Evolutionary conservation across 2,329 filamentous ascomycete species (phyloP).

Genomic region (Plenodomus tracheiphilus): DNA sequence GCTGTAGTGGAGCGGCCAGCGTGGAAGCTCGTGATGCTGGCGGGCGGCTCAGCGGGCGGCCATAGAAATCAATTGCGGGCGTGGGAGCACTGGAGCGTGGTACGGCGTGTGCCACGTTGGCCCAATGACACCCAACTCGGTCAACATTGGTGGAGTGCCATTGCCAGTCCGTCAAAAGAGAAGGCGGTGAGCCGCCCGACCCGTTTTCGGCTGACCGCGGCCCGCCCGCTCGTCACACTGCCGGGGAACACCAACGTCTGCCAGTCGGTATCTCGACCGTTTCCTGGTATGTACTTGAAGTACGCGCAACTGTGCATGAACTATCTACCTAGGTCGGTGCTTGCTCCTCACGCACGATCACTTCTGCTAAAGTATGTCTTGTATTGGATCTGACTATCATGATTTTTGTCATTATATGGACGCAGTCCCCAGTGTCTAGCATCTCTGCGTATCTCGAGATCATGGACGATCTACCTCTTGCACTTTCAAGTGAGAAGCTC

Average conservation of each 20-base stretch:
- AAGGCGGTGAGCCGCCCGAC: conserved; percentile 30
- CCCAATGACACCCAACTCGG: conserved; percentile 38
- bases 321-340: too few relatives aligned
- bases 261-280: too few relatives aligned
- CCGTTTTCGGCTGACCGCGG: conserved; percentile 35
- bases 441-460: neutral
- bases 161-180: conserved; percentile 29
- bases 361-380: neutral
- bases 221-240: conserved; percentile 17
- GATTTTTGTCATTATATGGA: too few relatives aligned
- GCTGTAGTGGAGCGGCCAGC: conserved; percentile 13
- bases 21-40: conserved; percentile 14
- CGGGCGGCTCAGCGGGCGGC: conserved; percentile 20
- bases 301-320: too few relatives aligned
- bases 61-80: conserved; percentile 38
- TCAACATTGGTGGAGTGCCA: conserved; percentile 22
- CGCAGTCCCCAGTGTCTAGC: neutral
- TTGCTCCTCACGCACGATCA: neutral
- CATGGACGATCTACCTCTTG: neutral
- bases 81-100: conserved; percentile 23
- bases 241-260: conserved; percentile 1
- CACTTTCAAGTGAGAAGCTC: neutral
- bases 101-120: conserved; percentile 38
- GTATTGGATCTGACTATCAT: too few relatives aligned
- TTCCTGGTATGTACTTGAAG: too few relatives aligned